Conservation (phyloP, 2,329 filamentous ascomycete genomes). For the Fusarium cyanostomum region DNA sequence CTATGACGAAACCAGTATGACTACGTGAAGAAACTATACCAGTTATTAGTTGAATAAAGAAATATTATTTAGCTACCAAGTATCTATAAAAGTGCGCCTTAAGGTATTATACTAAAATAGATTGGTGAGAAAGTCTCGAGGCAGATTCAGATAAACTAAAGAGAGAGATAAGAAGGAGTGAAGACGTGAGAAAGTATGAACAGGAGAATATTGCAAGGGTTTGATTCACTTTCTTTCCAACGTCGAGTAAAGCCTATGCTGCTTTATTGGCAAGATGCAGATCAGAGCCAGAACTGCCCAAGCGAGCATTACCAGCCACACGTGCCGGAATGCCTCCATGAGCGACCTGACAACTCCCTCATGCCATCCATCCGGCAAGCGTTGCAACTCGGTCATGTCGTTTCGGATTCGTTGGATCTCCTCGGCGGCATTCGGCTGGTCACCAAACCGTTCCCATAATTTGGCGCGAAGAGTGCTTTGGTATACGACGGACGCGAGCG, state of each 20-base stretch:
- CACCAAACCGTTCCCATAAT: not conserved
- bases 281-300: constrained; percentile 9
- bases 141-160: too few species aligned
- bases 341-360: constrained; percentile 5
- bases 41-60: too few species aligned
- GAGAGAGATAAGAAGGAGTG: too few species aligned
- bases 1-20: too few species aligned
- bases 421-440: not conserved
- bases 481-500: constrained; percentile 9
- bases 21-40: too few species aligned
- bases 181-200: too few species aligned
- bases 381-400: not conserved
- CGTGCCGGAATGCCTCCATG: constrained; percentile 8
- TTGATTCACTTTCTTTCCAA: not conserved
- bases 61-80: too few species aligned
- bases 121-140: too few species aligned
- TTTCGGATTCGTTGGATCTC: constrained; percentile 6
- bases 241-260: constrained; percentile 3
- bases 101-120: too few species aligned
- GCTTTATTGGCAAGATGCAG: constrained; percentile 5
- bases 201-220: too few species aligned
- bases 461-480: not conserved
- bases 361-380: constrained; percentile 1
- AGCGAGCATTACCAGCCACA: constrained; percentile 7
- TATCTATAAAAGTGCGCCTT: too few species aligned